These are phyloP conservation scores for Leccinum subtestaceum DNA, from an alignment of 768 basidiomycete genomes.

Conservation along the genomic window DNA sequence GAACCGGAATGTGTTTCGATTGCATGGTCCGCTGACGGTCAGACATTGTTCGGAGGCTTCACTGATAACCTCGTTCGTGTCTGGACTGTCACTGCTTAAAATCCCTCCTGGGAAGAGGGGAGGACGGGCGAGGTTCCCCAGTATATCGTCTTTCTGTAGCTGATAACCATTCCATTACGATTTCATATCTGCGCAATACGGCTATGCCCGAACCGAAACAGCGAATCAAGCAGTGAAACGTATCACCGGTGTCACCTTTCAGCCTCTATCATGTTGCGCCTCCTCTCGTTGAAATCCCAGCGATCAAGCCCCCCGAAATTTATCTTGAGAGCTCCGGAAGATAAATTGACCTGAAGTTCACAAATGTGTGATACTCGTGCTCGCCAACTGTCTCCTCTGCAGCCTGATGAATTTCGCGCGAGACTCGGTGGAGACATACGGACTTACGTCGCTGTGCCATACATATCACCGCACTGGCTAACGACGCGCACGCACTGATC, in stretches of 20 bases:
- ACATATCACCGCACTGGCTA: slow-evolving; percentile 56
- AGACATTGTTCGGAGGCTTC: slow-evolving; percentile 96
- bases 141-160: slow-evolving; percentile 27
- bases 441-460: slow-evolving; percentile 77
- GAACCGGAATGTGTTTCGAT: slow-evolving; percentile 94
- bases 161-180: slow-evolving; percentile 22
- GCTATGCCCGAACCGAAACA: not conserved
- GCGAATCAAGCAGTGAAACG: not conserved
- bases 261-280: slow-evolving; percentile 62
- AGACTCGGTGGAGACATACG: not conserved
- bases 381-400: slow-evolving; percentile 81
- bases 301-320: slow-evolving; percentile 75
- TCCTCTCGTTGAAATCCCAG: slow-evolving; percentile 64
- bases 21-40: slow-evolving; percentile 98
- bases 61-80: slow-evolving; percentile 92
- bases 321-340: slow-evolving; percentile 58
- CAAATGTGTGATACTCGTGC: slow-evolving; percentile 65
- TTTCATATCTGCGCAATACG: slow-evolving; percentile 7
- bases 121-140: slow-evolving; percentile 12
- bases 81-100: slow-evolving; percentile 73
- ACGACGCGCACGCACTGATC: slow-evolving; percentile 72
- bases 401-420: slow-evolving; percentile 2
- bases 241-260: slow-evolving; percentile 12
- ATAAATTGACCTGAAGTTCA: slow-evolving; percentile 70
- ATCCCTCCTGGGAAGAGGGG: slow-evolving; percentile 19